These are phyloP conservation scores for Penicillium silybi DNA, from an alignment of 495 filamentous ascomycete species.

Conservation along the genomic window DNA sequence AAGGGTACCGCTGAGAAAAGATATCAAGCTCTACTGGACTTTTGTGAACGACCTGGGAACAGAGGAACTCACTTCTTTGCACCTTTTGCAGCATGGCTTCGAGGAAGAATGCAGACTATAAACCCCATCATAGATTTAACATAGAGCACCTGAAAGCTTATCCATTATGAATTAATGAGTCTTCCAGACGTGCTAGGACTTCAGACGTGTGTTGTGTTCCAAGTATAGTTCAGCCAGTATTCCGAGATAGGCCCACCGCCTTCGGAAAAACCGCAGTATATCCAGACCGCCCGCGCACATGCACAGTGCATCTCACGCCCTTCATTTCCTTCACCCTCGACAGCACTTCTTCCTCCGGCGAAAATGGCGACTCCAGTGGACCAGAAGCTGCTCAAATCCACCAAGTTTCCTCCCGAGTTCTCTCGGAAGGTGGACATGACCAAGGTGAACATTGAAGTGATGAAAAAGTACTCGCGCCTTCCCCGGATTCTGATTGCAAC, in stretches of 20 bases:
- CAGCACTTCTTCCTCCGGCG: background rate
- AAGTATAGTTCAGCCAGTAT: background rate
- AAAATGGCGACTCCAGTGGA: conserved; percentile 75
- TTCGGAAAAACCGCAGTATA: background rate
- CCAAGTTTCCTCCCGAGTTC: conserved; percentile 93
- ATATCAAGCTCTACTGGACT: conserved; percentile 40
- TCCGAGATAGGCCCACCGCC: background rate
- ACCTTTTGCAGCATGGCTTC: conserved; percentile 24
- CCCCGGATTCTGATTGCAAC: conserved; percentile 7
- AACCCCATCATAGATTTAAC: background rate
- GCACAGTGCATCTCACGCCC: background rate
- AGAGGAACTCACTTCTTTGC: conserved; percentile 9
- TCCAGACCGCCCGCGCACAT: background rate
- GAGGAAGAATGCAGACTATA: background rate
- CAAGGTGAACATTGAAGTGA: conserved; percentile 94
- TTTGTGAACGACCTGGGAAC: conserved; percentile 33
- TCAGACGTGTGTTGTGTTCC: too few species aligned
- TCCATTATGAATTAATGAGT: too few species aligned
- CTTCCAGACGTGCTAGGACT: too few species aligned
- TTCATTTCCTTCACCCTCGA: background rate
- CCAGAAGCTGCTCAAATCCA: conserved; percentile 79
- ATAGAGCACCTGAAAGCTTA: too few species aligned
- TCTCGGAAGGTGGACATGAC: conserved; percentile 93
- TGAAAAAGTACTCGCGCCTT: conserved; percentile 73
- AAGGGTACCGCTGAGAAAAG: conserved; percentile 22